Conservation (phyloP, 371 early-diverging fungal genomes). For the Umbelopsis sp. region DNA sequence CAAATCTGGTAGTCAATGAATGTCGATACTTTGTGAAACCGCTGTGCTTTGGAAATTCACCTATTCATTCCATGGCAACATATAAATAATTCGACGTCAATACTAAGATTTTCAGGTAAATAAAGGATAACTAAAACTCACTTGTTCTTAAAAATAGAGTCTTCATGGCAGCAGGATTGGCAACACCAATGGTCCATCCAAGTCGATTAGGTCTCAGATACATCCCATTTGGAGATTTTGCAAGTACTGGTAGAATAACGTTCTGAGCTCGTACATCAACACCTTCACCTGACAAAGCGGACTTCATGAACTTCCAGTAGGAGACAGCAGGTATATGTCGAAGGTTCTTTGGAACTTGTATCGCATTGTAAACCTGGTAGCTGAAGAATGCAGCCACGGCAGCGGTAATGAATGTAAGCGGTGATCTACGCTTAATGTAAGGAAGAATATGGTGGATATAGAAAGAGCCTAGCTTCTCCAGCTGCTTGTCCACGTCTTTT, state of each 20-base stretch:
- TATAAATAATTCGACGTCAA: neutral
- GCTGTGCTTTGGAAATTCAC: neutral
- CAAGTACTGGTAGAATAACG: neutral
- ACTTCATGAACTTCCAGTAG: neutral
- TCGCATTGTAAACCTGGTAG: neutral
- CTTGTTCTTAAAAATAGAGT: constrained; percentile 35
- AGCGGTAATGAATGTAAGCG: neutral
- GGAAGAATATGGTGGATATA: neutral
- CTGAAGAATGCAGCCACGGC: neutral
- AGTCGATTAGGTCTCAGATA: neutral
- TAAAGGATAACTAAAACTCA: constrained; percentile 4
- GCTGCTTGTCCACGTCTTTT: neutral
- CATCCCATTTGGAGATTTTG: neutral
- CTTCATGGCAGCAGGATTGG: constrained; percentile 32
- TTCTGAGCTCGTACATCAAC: neutral
- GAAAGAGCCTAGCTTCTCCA: neutral
- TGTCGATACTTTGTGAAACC: neutral
- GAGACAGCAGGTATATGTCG: constrained; percentile 4
- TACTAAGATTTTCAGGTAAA: neutral
- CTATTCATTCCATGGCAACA: neutral
- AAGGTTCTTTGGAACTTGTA: neutral
- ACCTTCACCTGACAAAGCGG: neutral
- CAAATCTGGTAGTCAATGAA: neutral
- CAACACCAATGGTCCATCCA: constrained; percentile 35
- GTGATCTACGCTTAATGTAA: neutral